Percentiles rank a stretch among this genome's conserved stretches.
Evolutionary conservation across 2,329 filamentous ascomycete species (phyloP).

Genomic region (Ophiobolus disseminans): DNA sequence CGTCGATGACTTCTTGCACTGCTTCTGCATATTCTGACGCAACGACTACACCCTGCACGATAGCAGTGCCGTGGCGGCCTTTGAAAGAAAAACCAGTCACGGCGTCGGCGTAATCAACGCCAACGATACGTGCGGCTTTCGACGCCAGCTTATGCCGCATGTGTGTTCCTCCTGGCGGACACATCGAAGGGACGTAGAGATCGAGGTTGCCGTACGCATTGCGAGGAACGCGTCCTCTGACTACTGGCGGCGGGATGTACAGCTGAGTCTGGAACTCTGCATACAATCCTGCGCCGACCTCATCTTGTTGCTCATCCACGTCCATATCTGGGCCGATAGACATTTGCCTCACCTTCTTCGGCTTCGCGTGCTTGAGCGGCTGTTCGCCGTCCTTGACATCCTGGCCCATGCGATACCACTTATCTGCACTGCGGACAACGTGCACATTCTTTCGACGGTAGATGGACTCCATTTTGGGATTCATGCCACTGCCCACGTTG

Average conservation of each 20-base stretch:
- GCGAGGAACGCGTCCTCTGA: slow-evolving; percentile 71
- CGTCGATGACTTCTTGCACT: slow-evolving; percentile 71
- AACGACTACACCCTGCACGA: slow-evolving; percentile 79
- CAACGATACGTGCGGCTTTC: slow-evolving; percentile 75
- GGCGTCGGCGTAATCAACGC: slow-evolving; percentile 86
- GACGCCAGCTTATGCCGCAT: slow-evolving; percentile 65
- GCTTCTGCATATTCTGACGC: slow-evolving; percentile 75
- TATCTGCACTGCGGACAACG: slow-evolving; percentile 77
- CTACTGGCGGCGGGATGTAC: slow-evolving; percentile 78
- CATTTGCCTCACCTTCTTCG: slow-evolving; percentile 35
- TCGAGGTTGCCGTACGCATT: slow-evolving; percentile 70
- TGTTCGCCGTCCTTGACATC: slow-evolving; percentile 79
- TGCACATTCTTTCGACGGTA: slow-evolving; percentile 85
- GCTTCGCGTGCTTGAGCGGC: slow-evolving; percentile 73
- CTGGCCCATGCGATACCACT: slow-evolving; percentile 88
- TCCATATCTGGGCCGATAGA: slow-evolving; percentile 42
- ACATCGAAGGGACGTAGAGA: slow-evolving; percentile 69
- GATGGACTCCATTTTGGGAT: slow-evolving; percentile 72
- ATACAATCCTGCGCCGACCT: slow-evolving; percentile 63
- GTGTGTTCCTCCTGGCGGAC: slow-evolving; percentile 66
- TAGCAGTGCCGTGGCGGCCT: slow-evolving; percentile 83
- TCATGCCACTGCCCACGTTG: slow-evolving; percentile 66
- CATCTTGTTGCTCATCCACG: slow-evolving; percentile 46
- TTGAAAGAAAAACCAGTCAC: slow-evolving; percentile 90
- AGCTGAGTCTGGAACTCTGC: slow-evolving; percentile 68